Evolutionary conservation across 2,329 filamentous ascomycete species (phyloP), one percentile per base, ranked within the genome.

Genomic region (Talaromyces sp.): DNA sequence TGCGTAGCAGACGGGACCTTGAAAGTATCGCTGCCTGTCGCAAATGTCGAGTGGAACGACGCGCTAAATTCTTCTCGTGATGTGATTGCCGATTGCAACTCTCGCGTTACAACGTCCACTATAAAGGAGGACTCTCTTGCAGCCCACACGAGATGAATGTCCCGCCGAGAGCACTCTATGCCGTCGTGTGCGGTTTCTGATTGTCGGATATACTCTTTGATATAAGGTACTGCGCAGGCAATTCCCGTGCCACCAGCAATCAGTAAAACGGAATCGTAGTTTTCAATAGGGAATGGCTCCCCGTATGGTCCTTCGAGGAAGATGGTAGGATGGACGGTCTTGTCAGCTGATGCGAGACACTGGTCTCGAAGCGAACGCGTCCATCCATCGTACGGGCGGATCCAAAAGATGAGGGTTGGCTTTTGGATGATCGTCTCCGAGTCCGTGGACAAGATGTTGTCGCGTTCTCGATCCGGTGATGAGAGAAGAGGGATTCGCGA

Each of bases 271-370:
- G 86, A 83, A 60, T 86, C 73, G 64, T 78, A 82, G 5, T 66
- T 69, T 58, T 73, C 74, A 0, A 82, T 66, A 1, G 77, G 75
- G 6, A 74, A 70, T 4, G 68, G 68, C 31, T 77, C 70, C 4
- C 81, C 81, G 60, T 83, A 83, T 0, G 81, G 81, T 0, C 81
- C 81, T 67, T 84, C 81, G 10, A 83, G 66, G 3, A 82, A 73
- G 46, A 82, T 71, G 0, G 65, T 74, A 3, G 74, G 65, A 4
- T 68, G 66, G 17, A 68, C 69, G 13, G 61, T 64, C 27, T 52
- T 66, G 31, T 56, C 64, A 19, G 67, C 66, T 46, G 67, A 70
- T 31, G 58, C 62, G 49, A 70, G 65, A 58, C 70, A 80, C 60
- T 73, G 66, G 31, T 72, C 65, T 43, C 72, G 73, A 10, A 83